Conservation (phyloP, 306 rosid genomes). For the Canavalia ensiformis region DNA sequence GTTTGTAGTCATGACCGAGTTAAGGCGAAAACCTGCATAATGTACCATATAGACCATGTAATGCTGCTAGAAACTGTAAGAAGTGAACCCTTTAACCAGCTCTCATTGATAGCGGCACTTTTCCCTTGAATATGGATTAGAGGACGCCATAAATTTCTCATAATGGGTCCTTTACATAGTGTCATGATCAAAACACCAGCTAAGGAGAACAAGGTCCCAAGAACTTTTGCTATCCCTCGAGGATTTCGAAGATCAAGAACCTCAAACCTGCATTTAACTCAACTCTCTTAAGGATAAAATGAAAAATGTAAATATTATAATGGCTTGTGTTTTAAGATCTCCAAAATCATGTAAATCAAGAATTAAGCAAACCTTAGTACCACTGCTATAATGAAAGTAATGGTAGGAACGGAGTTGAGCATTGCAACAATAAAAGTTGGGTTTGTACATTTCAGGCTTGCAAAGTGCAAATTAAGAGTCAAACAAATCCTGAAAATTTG, state of each 20-base stretch:
- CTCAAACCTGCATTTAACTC: conserved; percentile 58
- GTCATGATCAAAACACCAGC: conserved; percentile 86
- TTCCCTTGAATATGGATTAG: conserved; percentile 59
- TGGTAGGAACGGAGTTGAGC: conserved; percentile 72
- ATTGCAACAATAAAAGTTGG: conserved; percentile 78
- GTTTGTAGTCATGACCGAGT: not conserved
- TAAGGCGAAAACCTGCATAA: conserved; percentile 75
- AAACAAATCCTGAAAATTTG: conserved; percentile 64
- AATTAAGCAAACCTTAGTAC: conserved; percentile 58
- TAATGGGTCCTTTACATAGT: conserved; percentile 67
- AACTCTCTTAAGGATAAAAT: conserved; percentile 17
- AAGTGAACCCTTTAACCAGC: conserved; percentile 82
- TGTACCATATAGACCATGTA: conserved; percentile 79
- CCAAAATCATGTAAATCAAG: not conserved
- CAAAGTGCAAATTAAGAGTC: conserved; percentile 74
- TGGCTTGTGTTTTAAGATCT: not conserved
- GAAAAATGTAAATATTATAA: not conserved
- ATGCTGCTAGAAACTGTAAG: conserved; percentile 73
- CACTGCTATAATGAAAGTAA: conserved; percentile 80
- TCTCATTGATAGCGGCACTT: conserved; percentile 52
- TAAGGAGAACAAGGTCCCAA: conserved; percentile 73
- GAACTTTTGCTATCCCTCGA: conserved; percentile 70
- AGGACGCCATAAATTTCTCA: conserved; percentile 68
- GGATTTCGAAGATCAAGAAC: conserved; percentile 58
- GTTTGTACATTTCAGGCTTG: conserved; percentile 82